Conservation (phyloP, 2,329 filamentous ascomycete genomes). For the Microcyclospora pomicola region DNA sequence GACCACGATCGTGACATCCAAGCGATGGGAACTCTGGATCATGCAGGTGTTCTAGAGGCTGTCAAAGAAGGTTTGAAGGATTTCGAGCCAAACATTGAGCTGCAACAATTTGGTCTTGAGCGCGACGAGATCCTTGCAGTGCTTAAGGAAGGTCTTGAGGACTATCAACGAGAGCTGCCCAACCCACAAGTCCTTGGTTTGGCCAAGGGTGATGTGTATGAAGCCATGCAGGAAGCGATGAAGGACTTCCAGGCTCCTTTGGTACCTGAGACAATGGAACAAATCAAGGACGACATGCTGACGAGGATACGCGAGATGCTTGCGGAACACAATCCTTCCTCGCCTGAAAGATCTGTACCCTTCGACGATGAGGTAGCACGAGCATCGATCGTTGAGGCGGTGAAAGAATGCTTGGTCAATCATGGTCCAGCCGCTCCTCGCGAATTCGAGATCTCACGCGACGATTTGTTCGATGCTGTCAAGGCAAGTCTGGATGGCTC, state of each 20-base stretch:
- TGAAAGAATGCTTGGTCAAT: constrained; percentile 44
- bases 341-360: constrained; percentile 5
- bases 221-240: constrained; percentile 72
- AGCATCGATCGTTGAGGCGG: constrained; percentile 43
- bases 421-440: constrained; percentile 26
- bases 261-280: constrained; percentile 46
- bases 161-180: constrained; percentile 47
- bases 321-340: constrained; percentile 56
- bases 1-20: constrained; percentile 12
- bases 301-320: constrained; percentile 74
- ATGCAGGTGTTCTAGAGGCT: constrained; percentile 72
- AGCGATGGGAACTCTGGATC: constrained; percentile 25
- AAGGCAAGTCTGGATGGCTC: constrained; percentile 42
- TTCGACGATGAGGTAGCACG: constrained; percentile 35
- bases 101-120: constrained; percentile 81
- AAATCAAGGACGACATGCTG: constrained; percentile 73
- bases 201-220: constrained; percentile 71
- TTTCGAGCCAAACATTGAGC: constrained; percentile 84
- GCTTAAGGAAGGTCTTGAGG: constrained; percentile 69
- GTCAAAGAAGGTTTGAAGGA: constrained; percentile 86
- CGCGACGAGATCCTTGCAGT: constrained; percentile 80
- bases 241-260: constrained; percentile 66
- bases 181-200: constrained; percentile 36
- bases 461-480: constrained; percentile 46
- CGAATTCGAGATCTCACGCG: constrained; percentile 33